These are phyloP conservation scores for Clathrospora elynae DNA, from an alignment of 2,329 filamentous ascomycete genomes.

Conservation along the genomic window DNA sequence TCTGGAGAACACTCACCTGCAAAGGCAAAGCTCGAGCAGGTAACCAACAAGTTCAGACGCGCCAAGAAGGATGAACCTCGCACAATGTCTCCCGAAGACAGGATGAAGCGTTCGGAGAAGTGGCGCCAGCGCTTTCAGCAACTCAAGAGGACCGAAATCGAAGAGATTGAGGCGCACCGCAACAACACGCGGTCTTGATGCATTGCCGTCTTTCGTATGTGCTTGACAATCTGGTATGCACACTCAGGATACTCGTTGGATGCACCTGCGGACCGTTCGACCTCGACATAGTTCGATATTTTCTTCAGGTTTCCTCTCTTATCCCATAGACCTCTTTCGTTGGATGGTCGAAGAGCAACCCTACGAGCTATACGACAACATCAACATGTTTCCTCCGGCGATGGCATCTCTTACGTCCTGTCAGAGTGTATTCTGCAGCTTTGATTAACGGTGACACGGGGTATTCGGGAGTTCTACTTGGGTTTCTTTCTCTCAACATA, in stretches of 20 bases:
- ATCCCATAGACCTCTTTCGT: background rate
- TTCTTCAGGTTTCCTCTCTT: background rate
- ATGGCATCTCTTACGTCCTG: background rate
- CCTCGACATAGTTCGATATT: background rate
- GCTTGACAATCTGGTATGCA: background rate
- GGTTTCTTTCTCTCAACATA: constrained; percentile 7
- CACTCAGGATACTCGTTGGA: constrained; percentile 3
- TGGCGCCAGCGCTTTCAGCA: constrained; percentile 46
- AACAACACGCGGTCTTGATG: constrained; percentile 16
- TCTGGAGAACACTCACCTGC: constrained; percentile 50
- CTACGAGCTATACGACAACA: constrained; percentile 1
- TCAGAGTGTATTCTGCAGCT: background rate
- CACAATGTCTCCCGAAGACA: constrained; percentile 46
- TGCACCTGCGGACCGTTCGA: background rate
- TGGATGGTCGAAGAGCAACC: background rate
- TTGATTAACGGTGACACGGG: background rate
- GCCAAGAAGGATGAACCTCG: constrained; percentile 46
- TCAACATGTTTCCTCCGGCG: constrained; percentile 1
- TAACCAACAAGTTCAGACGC: constrained; percentile 53
- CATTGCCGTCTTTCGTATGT: background rate
- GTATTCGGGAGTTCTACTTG: background rate
- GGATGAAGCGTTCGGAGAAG: constrained; percentile 41
- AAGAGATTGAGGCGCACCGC: constrained; percentile 35
- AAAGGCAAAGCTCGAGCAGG: constrained; percentile 54
- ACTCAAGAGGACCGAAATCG: constrained; percentile 38